These are phyloP conservation scores for Volvariella surrecta DNA, from an alignment of 1,284 basidiomycete species.

Conservation along the genomic window DNA sequence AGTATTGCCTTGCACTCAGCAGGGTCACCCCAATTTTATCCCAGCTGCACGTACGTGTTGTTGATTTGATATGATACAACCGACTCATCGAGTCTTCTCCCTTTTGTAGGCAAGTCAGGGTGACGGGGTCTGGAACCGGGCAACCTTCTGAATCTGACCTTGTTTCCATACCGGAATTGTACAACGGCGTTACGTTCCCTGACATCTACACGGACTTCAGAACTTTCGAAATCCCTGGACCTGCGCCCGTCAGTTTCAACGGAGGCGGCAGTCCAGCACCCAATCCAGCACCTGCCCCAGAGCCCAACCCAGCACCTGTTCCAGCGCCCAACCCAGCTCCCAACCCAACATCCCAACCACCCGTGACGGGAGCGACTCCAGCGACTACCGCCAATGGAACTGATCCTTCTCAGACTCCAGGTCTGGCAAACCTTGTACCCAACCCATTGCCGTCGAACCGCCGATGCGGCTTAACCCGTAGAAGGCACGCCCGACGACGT, in stretches of 20 bases:
- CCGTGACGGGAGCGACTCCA: constrained; percentile 7
- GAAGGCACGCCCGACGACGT: constrained; percentile 18
- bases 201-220: constrained; percentile 26
- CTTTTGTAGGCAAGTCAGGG: constrained; percentile 22
- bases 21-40: constrained; percentile 26
- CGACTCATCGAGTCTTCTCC: not conserved
- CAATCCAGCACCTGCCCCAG: constrained; percentile 9
- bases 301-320: constrained; percentile 10
- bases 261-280: constrained; percentile 12
- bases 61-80: not conserved
- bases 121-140: constrained; percentile 25
- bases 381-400: constrained; percentile 5
- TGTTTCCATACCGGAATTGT: constrained; percentile 25
- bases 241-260: constrained; percentile 22
- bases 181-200: constrained; percentile 23
- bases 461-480: constrained; percentile 19
- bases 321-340: no score
- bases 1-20: constrained; percentile 28
- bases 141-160: constrained; percentile 22
- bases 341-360: constrained; percentile 8
- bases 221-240: constrained; percentile 27
- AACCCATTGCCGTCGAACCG: constrained; percentile 10
- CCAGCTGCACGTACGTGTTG: constrained; percentile 28
- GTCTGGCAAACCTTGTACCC: constrained; percentile 6
- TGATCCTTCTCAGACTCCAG: constrained; percentile 6